Percentiles rank a stretch among this genome's conserved stretches.
phyloP scores from a whole-genome alignment of 2,329 filamentous ascomycete genomes.

The Coniochaeta hoffmannii region DNA sequence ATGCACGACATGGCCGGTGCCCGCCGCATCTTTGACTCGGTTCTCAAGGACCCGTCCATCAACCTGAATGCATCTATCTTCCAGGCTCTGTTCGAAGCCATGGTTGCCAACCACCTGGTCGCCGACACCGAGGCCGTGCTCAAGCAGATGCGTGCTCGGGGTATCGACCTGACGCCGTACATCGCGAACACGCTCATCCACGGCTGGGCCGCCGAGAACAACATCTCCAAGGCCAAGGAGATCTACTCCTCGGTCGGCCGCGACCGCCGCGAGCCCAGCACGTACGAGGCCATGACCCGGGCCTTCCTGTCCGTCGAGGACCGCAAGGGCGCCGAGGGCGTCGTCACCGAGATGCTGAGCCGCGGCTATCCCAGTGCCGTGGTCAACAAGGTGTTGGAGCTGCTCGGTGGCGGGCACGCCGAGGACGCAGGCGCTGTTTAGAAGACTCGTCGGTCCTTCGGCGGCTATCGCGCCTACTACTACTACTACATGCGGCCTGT shows the following conservation, averaged over 20 bases:
- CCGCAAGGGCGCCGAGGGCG: constrained; percentile 63
- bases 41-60: constrained; percentile 60
- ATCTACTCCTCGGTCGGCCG: constrained; percentile 75
- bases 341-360: constrained; percentile 84
- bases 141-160: constrained; percentile 62
- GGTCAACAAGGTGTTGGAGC: constrained; percentile 85
- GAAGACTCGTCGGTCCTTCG: constrained; percentile 21
- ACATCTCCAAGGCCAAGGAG: constrained; percentile 68
- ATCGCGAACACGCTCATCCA: constrained; percentile 98
- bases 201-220: constrained; percentile 81
- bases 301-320: constrained; percentile 83
- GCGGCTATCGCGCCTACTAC: constrained; percentile 8
- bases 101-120: constrained; percentile 91
- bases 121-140: constrained; percentile 68
- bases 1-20: constrained; percentile 85
- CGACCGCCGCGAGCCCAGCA: constrained; percentile 85
- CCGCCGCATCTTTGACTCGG: constrained; percentile 71
- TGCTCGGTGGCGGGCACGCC: constrained; percentile 52
- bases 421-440: constrained; percentile 28
- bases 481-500: constrained; percentile 10
- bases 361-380: constrained; percentile 89
- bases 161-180: constrained; percentile 87
- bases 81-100: constrained; percentile 92
- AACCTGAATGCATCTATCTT: constrained; percentile 79
- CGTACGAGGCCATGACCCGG: constrained; percentile 96